These are phyloP conservation scores for Rubia peregrina DNA, from an alignment of 305 asterid genomes.

Conservation along the genomic window DNA sequence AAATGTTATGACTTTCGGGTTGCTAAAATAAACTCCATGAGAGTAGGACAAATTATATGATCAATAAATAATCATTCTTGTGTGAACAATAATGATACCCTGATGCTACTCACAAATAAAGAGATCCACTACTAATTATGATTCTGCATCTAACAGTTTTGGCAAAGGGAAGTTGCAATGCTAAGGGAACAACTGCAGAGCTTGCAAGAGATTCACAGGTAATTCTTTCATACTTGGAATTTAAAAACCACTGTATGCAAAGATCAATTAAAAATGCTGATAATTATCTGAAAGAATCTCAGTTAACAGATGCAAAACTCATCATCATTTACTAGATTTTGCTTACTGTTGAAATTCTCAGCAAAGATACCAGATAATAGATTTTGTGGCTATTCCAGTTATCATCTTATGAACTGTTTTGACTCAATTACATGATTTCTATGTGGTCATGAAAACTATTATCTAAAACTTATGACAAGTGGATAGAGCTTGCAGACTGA, in stretches of 20 bases:
- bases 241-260: not conserved
- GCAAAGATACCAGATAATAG: not conserved
- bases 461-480: too few relatives aligned
- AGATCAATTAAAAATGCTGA: not conserved
- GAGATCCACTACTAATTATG: conserved; percentile 13
- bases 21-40: not conserved
- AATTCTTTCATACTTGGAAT: conserved; percentile 14
- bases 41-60: not conserved
- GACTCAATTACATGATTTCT: too few relatives aligned
- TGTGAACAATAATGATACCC: not conserved
- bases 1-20: not conserved
- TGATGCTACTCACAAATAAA: not conserved
- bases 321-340: not conserved
- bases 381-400: too few relatives aligned
- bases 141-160: conserved; percentile 39
- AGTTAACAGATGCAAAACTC: not conserved
- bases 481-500: not conserved
- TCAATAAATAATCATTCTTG: not conserved
- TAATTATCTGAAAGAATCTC: not conserved
- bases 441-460: not conserved
- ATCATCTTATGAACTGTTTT: too few relatives aligned
- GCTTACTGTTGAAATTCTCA: not conserved
- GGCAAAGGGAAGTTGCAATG: conserved; percentile 64
- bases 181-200: conserved; percentile 55
- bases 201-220: conserved; percentile 65